These are phyloP conservation scores for Coemansia sp. DNA, from an alignment of 192 early-diverging fungal species.

Conservation along the genomic window DNA sequence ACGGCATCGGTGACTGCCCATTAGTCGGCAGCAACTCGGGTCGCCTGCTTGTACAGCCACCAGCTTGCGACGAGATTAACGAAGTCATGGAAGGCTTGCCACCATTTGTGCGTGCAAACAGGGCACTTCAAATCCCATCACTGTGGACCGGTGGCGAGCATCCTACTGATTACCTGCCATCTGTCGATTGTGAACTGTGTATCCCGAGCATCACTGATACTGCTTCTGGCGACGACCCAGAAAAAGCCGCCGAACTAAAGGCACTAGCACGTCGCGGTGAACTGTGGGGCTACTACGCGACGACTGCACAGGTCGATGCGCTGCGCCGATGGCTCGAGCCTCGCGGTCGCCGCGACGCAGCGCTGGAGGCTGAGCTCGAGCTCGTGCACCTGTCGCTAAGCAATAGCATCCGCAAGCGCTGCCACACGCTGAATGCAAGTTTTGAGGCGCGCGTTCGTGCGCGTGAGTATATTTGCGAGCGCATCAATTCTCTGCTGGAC, in stretches of 20 bases:
- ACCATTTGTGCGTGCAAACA: constrained; percentile 15
- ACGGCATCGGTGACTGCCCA: constrained; percentile 64
- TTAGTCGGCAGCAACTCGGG: constrained; percentile 54
- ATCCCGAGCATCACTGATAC: no score
- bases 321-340: constrained; percentile 74
- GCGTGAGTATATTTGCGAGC: constrained; percentile 31
- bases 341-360: constrained; percentile 71
- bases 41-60: constrained; percentile 59
- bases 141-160: constrained; percentile 27
- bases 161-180: not conserved
- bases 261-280: constrained; percentile 12
- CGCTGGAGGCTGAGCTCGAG: constrained; percentile 59
- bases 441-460: constrained; percentile 17
- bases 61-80: constrained; percentile 44
- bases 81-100: constrained; percentile 18
- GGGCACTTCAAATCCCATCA: constrained; percentile 48
- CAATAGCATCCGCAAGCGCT: constrained; percentile 57
- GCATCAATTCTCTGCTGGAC: constrained; percentile 16
- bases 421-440: constrained; percentile 41
- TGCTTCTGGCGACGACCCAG: no score
- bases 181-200: no score
- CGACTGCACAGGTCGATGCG: constrained; percentile 59
- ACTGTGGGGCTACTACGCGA: constrained; percentile 56
- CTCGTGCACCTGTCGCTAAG: constrained; percentile 46
- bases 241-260: not conserved